Evolutionary conservation across 225 moss, liverwort and hornwort species (phyloP).

Genomic region (Pseudoscleropodium purum): DNA sequence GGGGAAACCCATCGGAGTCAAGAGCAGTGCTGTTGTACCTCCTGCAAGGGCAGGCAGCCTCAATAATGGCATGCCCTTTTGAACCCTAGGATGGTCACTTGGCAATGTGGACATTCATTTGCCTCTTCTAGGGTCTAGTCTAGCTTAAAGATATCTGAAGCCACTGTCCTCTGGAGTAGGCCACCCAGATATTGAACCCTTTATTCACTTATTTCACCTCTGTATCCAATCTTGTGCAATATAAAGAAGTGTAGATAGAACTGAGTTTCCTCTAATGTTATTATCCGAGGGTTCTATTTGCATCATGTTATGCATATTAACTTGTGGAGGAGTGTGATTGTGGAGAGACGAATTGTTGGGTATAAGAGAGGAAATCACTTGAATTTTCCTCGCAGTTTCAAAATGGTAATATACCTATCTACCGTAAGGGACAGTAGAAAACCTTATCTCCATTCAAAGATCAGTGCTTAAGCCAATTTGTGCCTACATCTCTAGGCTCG

Average conservation of each 20-base stretch:
- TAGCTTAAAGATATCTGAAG: not conserved
- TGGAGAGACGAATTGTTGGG: not conserved
- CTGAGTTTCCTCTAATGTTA: not conserved
- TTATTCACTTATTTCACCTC: not conserved
- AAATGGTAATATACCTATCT: not conserved
- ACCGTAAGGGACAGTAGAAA: not conserved
- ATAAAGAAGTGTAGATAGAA: not conserved
- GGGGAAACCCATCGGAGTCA: slow-evolving; percentile 48
- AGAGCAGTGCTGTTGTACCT: slow-evolving; percentile 36
- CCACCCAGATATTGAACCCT: no score
- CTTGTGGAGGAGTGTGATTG: not conserved
- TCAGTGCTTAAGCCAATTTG: not conserved
- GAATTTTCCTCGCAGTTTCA: not conserved
- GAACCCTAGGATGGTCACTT: not conserved
- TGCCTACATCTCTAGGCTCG: not conserved
- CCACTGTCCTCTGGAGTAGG: not conserved
- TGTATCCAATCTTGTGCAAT: not conserved
- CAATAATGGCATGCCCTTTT: slow-evolving; percentile 20
- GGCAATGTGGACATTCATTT: not conserved
- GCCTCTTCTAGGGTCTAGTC: not conserved
- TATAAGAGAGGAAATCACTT: not conserved
- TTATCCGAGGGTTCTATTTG: not conserved
- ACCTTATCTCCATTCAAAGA: not conserved
- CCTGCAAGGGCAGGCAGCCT: slow-evolving; percentile 12
- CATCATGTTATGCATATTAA: not conserved